Conservation (phyloP, 202 grass and related monocot genomes). For the Setaria italica region DNA sequence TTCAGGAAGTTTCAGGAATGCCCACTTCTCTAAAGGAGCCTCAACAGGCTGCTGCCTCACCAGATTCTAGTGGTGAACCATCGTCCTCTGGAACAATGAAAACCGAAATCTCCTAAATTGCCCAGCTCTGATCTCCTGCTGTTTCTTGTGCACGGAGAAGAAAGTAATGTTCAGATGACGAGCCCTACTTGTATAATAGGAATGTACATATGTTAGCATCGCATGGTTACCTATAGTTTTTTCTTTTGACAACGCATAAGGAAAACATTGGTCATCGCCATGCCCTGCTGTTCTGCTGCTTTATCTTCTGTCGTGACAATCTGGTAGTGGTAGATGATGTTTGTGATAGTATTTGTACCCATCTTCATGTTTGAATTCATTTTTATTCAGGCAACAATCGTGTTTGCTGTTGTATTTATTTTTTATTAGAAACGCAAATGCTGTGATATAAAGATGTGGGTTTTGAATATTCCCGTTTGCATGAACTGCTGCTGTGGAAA, state of each 20-base stretch:
- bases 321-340: not conserved
- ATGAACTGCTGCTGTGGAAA: not conserved
- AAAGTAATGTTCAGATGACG: not conserved
- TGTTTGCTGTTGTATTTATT: not conserved
- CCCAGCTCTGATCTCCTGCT: not conserved
- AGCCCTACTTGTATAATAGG: not conserved
- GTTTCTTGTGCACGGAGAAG: conserved; percentile 25
- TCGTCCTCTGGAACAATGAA: conserved; percentile 86
- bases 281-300: not conserved
- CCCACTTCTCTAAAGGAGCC: conserved; percentile 73
- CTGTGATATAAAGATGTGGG: not conserved
- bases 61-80: conserved; percentile 71
- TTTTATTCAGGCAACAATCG: not conserved
- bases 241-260: not conserved
- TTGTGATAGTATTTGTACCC: not conserved
- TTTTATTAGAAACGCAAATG: not conserved
- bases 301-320: not conserved
- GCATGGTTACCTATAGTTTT: not conserved
- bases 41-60: conserved; percentile 58
- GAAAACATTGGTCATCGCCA: not conserved
- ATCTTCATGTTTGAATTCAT: not conserved
- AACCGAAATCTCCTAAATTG: conserved; percentile 36
- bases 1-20: conserved; percentile 91
- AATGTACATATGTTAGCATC: conserved; percentile 40
- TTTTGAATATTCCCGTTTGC: not conserved